Evolutionary conservation across 163 green algal species (phyloP).

Genomic region (Prototheca wickerhamii): DNA sequence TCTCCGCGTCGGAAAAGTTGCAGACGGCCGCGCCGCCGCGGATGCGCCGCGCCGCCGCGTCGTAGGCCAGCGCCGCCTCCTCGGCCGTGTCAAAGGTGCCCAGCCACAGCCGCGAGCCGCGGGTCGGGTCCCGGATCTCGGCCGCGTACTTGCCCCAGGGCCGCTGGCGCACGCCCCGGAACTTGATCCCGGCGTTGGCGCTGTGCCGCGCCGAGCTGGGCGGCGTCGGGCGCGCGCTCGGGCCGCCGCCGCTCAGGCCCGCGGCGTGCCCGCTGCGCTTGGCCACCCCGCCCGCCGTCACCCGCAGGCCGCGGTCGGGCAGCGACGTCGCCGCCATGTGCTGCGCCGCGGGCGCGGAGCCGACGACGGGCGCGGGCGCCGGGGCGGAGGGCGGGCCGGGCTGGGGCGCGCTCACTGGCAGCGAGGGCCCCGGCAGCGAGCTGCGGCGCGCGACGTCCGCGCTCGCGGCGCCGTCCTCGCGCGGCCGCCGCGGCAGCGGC

Average conservation of each 20-base stretch:
- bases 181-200: conserved; percentile 20
- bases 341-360: too few species aligned
- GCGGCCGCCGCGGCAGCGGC: too few species aligned
- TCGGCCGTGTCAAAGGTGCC: conserved; percentile 86
- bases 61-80: conserved; percentile 84
- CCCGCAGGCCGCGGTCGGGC: not conserved
- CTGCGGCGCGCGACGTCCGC: too few species aligned
- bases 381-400: too few species aligned
- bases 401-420: too few species aligned
- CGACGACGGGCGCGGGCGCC: not conserved
- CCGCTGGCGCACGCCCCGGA: conserved; percentile 59
- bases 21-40: conserved; percentile 64
- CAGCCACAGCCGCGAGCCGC: conserved; percentile 67
- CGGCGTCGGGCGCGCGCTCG: not conserved
- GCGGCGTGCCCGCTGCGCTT: not conserved
- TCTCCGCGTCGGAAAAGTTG: conserved; percentile 62
- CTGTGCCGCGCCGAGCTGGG: not conserved
- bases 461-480: too few species aligned
- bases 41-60: conserved; percentile 76
- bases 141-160: conserved; percentile 79
- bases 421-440: too few species aligned
- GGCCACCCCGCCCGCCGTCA: conserved; percentile 1
- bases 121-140: conserved; percentile 72
- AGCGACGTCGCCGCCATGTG: not conserved
- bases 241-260: not conserved